Evolutionary conservation across 352 stramenopile species (phyloP), one percentile per base, ranked within the genome.

Genomic region (Pythium scleroteichum): DNA sequence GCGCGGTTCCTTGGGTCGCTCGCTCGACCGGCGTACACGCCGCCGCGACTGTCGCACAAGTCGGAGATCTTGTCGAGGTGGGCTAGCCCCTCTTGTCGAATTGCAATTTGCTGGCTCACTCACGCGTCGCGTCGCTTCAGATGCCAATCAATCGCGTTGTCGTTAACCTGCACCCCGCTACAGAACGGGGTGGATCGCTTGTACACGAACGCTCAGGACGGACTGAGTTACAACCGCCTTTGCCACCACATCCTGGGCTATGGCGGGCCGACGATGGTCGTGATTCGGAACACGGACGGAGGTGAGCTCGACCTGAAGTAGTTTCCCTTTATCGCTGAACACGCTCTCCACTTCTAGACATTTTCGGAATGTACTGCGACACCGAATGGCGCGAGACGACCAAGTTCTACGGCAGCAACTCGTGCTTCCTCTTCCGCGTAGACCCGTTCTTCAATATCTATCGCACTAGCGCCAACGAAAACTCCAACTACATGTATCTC

Each of bases 361-460:
- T 89, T n/a, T 95, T 95, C 71, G 86, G 86, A 7, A 90, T 92
- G 72, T 94, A 89, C 60, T 91, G 82, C 50, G 86, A 95, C 67
- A 88, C 78, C 0, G 82, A 92, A 40, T 95, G 86, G 86, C 90
- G 88, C 52, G 82, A 92, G 45, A 88, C 81, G 38, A 93, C 62
- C 38, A 85, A 80, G 29, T 87, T 84, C 39, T 95, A 89, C 59
- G 86, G 86, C 20, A 84, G 86, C 47, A 92, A 90, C 38, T 76
- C 75, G 7, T 95, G 86, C 42, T 94, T 95, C 45, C 71, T 95
- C 29, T 95, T 90, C 52, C 82, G 82, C 35, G 41, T 91, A 32
- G 64, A 73, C 12, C 86, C 84, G 4, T 71, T 84, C 10, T 77
- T 92, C 40, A 82, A 55, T 42, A 64, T 92, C 16, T 93, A 87